Evolutionary conservation across 441 rosid species (phyloP).

Genomic region (Euphorbia neoarborescens): DNA sequence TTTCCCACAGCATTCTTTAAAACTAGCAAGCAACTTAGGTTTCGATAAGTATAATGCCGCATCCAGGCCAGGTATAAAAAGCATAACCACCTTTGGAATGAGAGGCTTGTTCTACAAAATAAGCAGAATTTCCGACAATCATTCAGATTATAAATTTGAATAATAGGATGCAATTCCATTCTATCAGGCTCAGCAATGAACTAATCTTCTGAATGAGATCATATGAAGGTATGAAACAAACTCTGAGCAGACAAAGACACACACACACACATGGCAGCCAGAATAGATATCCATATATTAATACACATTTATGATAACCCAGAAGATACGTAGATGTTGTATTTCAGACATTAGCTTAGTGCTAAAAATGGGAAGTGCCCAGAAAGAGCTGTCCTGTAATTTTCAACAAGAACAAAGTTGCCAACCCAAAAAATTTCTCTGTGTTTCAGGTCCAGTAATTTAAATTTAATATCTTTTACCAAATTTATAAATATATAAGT

Average conservation of each 20-base stretch:
- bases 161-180: not conserved
- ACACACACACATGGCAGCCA: not conserved
- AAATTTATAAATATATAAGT: not conserved
- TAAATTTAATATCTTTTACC: not conserved
- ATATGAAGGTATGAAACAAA: not conserved
- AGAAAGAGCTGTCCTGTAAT: not conserved
- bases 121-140: constrained; percentile 17
- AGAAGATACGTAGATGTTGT: not conserved
- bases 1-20: constrained; percentile 65
- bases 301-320: not conserved
- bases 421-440: not conserved
- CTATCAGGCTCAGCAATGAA: not conserved
- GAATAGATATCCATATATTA: not conserved
- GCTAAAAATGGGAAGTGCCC: not conserved
- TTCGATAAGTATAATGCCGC: constrained; percentile 76
- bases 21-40: constrained; percentile 53
- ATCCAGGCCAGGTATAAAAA: constrained; percentile 88
- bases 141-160: not conserved
- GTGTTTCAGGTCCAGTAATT: not conserved
- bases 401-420: not conserved
- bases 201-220: not conserved
- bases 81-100: constrained; percentile 83
- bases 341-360: not conserved
- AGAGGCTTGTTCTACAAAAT: constrained; percentile 81
- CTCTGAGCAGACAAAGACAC: not conserved